Base-by-base conservation (phyloP, 2,329 filamentous ascomycete genomes). In the Aspergillus carbonarius region DNA sequence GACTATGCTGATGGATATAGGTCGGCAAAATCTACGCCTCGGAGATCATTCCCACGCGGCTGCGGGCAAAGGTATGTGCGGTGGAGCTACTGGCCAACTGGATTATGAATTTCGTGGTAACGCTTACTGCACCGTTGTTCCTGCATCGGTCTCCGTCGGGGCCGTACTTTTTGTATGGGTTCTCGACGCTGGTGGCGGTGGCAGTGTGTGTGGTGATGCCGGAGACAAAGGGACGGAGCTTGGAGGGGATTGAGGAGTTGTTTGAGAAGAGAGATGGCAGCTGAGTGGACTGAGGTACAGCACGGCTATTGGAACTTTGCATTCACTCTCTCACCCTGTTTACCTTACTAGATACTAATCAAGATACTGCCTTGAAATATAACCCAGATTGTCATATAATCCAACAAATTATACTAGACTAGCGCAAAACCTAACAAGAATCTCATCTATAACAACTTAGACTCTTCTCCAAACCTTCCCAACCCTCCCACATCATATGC, bases 1-100 rank as follows among this genome's bases (percentile, higher is more conserved):
- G 5, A 42, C 12, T 23, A 13, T 1, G 12, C 20, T 15, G 0
- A 12, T 42, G 10, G 20, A 20, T 20, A 10, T 65, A 44, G 64
- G 60, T 62, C 13, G 60, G 60, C n/a, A 62, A 62, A 39, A 62
- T 62, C 48, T 62, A 62, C 44, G 60, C 60, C n/a, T 60, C 60
- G 2, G 60, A 62, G 39, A 62, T 62, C 2, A 62, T 62, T 47
- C 60, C 60, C 5, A 62, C 58, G 6, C 42, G 60, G 1, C 30
- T 62, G 1, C 58, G 60, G 6, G 58, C 60, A 1, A 62, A 62
- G 20, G 55, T 60, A 7, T 62, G 60, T 32, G 58, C 60, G 8
- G 52, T 62, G n/a, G 60, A 60, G 44, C 55, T 62, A 4, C 46
- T 62, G 0, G 60, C 60, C 3, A 63, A 60, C 15, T 63, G 60